Evolutionary conservation across 768 basidiomycete genomes (phyloP).

Genomic region (Lactarius evosmus): DNA sequence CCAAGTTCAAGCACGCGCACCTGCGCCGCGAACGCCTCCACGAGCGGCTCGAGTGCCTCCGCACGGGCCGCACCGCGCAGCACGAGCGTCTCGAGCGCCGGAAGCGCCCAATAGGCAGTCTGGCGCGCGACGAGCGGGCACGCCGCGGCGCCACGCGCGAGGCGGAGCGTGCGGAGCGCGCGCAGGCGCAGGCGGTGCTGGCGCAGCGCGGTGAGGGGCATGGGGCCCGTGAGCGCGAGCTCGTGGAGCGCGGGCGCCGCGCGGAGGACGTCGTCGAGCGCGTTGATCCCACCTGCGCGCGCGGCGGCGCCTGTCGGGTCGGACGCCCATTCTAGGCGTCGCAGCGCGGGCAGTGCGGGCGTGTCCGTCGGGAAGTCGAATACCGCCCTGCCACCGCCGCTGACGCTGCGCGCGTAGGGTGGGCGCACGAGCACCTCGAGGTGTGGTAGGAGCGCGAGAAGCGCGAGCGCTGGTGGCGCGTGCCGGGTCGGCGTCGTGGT

Average conservation of each 20-base stretch:
- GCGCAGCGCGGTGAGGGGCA: conserved; percentile 6
- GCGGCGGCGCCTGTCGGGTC: conserved; percentile 17
- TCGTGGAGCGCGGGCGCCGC: conserved; percentile 8
- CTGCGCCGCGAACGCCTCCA: conserved; percentile 11
- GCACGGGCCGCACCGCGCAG: not conserved
- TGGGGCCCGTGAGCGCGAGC: conserved; percentile 17
- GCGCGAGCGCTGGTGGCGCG: conserved; percentile 11
- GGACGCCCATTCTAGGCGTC: conserved; percentile 25
- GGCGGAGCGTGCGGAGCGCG: conserved; percentile 15
- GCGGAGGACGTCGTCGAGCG: conserved; percentile 17
- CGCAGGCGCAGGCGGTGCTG: conserved; percentile 7
- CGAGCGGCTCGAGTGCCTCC: conserved; percentile 11
- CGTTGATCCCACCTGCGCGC: conserved; percentile 24
- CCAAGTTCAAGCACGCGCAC: conserved; percentile 19
- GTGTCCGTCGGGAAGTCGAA: conserved; percentile 17
- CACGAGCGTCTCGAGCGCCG: conserved; percentile 20
- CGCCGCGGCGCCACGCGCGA: conserved; percentile 4
- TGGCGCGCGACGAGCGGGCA: conserved; percentile 22
- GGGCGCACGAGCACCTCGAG: conserved; percentile 27
- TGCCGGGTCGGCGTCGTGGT: conserved; percentile 14
- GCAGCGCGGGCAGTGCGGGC: conserved; percentile 6
- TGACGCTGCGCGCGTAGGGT: too few relatives aligned
- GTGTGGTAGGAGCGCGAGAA: conserved; percentile 17
- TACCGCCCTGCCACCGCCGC: too few relatives aligned
- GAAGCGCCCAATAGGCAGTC: conserved; percentile 18